Evolutionary conservation across 73 alveolate genomes (phyloP), one percentile per base, ranked within the genome.

Genomic region (Tetrahymena thermophila): DNA sequence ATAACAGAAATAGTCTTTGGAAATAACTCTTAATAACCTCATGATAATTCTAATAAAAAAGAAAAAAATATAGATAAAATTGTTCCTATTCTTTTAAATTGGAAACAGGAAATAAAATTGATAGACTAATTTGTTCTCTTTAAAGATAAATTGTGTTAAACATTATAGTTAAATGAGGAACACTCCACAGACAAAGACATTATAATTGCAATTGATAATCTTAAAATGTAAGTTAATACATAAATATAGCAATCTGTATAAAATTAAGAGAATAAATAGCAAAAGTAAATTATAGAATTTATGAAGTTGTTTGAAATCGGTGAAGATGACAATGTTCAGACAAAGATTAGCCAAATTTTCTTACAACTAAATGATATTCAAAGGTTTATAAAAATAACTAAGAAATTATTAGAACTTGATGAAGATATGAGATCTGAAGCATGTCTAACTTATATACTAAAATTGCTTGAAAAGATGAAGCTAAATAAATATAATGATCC

Each of bases 371-470:
- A 85, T 35, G 97, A 95, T 55, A 95, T 95, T 35, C n/a, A 95
- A 55, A 35, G 85, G 93, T 95, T 95, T 37, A 95, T 93, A 23
- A 95, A 95, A 35, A 85, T 95, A 13, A 71, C 95, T 19, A 95
- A 95, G 44, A 89, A 94, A 35, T 19, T 85, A 89, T 35, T 95
- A 43, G 97, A 95, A n/a, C 94, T 95, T 6, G 97, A 95, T 89
- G 97, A 95, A 89, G 94, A 95, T 8, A 85, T 95, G 95, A 95
- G 94, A 89, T 85, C 93, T 56, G 95, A 95, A 85, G 97, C 95
- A 17, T 89, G 95, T 43, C 93, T 95, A 85, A 94, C 94, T 14
- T 95, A 85, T 58, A 89, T 95, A 13, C 94, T 95, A 42, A 95
- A 95, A 56, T 37, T 94, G 23, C 43, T 94, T 35, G 96, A 94